Conservation (phyloP, 371 early-diverging fungal genomes). For the Actinomucor elegans region DNA sequence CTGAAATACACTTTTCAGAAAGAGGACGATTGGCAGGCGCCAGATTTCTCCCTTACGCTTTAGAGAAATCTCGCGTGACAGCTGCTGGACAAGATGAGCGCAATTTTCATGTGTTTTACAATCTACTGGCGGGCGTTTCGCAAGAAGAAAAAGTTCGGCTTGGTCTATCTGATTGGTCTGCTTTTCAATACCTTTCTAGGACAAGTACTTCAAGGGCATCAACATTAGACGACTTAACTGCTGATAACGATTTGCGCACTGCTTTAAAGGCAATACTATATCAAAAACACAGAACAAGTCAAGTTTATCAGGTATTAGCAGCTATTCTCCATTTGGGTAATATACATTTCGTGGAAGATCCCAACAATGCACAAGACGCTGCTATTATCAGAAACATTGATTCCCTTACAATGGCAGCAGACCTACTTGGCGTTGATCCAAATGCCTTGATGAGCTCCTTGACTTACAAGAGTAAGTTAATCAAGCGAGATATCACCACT, state of each 20-base stretch:
- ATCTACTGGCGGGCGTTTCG: conserved; percentile 56
- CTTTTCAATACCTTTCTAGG: conserved; percentile 36
- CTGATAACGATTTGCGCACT: conserved; percentile 66
- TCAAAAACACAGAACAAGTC: conserved; percentile 69
- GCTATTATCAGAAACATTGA: conserved; percentile 71
- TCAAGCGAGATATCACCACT: conserved; percentile 83
- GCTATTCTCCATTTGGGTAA: conserved; percentile 91
- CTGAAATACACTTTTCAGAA: conserved; percentile 86
- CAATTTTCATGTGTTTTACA: conserved; percentile 93
- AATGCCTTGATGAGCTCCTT: conserved; percentile 73
- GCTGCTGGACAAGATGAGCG: conserved; percentile 65
- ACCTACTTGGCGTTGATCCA: conserved; percentile 81
- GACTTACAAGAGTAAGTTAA: conserved; percentile 76
- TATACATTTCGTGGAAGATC: conserved; percentile 73
- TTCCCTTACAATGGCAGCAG: conserved; percentile 70
- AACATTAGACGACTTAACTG: conserved; percentile 53
- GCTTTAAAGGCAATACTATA: conserved; percentile 81
- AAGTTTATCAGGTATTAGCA: conserved; percentile 83
- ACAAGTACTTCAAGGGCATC: conserved; percentile 37
- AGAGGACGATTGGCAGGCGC: conserved; percentile 85
- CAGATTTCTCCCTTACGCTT: conserved; percentile 77
- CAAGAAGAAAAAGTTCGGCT: conserved; percentile 21
- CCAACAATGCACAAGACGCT: conserved; percentile 62
- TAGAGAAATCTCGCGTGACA: conserved; percentile 81
- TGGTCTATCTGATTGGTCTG: conserved; percentile 27